A percentile compares a stretch with the other conserved stretches of the same genome.
Evolutionary conservation across 208 protist genomes (phyloP).

Genomic region (Acanthamoeba triangularis): DNA sequence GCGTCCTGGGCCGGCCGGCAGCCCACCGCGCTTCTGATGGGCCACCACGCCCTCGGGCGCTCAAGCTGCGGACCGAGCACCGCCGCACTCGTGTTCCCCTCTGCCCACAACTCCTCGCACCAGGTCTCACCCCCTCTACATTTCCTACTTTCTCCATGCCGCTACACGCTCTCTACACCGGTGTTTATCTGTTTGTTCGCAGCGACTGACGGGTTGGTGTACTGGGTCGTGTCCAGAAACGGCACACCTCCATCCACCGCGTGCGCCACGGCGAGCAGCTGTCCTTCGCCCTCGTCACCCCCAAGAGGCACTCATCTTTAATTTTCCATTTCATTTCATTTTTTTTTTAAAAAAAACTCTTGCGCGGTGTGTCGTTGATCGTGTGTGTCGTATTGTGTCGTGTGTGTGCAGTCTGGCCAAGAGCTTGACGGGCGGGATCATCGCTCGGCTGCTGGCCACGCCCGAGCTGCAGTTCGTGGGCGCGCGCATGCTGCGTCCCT

Average conservation of each 20-base stretch:
- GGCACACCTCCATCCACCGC: neutral
- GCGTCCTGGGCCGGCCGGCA: too few species aligned
- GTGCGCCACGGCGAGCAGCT: neutral
- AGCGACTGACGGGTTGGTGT: too few species aligned
- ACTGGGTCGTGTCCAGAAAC: neutral
- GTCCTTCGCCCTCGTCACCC: slow-evolving; percentile 25
- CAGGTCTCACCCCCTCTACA: too few species aligned
- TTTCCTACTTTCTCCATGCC: too few species aligned
- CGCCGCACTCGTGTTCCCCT: too few species aligned
- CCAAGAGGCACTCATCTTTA: neutral
- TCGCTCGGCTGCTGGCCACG: slow-evolving; percentile 15
- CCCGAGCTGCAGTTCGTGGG: slow-evolving; percentile 44
- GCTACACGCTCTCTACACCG: too few species aligned
- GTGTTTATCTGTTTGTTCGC: too few species aligned
- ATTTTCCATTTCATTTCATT: neutral
- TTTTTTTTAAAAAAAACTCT: too few species aligned
- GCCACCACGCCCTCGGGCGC: too few species aligned
- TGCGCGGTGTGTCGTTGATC: neutral
- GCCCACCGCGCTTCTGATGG: too few species aligned
- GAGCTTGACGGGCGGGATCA: slow-evolving; percentile 43
- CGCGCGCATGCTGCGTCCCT: slow-evolving; percentile 29
- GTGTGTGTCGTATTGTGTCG: neutral
- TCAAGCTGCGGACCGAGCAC: too few species aligned
- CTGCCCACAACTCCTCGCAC: too few species aligned
- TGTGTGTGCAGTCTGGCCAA: neutral